A percentile compares a stretch with the other conserved stretches of the same genome.
Evolutionary conservation across 768 basidiomycete genomes (phyloP).

Genomic region (Trametes cingulata): DNA sequence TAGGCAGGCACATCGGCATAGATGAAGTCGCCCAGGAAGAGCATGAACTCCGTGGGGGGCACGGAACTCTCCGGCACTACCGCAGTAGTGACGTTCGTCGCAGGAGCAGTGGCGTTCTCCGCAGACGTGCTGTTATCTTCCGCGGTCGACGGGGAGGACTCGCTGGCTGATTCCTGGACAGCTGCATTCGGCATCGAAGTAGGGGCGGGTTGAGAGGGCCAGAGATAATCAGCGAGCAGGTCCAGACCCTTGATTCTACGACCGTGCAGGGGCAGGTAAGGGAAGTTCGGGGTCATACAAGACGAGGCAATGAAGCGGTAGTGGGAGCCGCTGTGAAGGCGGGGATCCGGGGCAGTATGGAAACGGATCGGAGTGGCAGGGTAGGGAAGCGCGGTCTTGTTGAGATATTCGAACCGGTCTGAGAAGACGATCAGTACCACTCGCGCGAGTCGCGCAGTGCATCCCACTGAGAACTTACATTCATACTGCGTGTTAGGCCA

Average conservation of each 20-base stretch:
- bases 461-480: conserved; percentile 44
- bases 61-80: not conserved
- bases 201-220: conserved; percentile 26
- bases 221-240: conserved; percentile 57
- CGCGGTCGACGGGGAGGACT: not conserved
- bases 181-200: not conserved
- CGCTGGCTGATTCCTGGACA: not conserved
- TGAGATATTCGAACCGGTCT: conserved; percentile 47
- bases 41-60: conserved; percentile 54
- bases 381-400: conserved; percentile 50
- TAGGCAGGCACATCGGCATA: conserved; percentile 73
- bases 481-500: conserved; percentile 73
- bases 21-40: conserved; percentile 76
- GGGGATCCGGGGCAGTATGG: conserved; percentile 74
- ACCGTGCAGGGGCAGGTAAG: conserved; percentile 58
- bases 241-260: conserved; percentile 65
- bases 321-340: conserved; percentile 50
- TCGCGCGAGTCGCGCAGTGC: conserved; percentile 6
- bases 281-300: conserved; percentile 72
- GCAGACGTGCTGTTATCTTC: conserved; percentile 1
- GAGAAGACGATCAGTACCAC: too few species aligned
- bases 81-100: not conserved
- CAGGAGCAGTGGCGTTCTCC: conserved; percentile 8
- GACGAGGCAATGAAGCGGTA: conserved; percentile 73
- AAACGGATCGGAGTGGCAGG: conserved; percentile 56